Conservation (phyloP, 192 early-diverging fungal genomes). For the Gorgonomyces haynaldii region DNA sequence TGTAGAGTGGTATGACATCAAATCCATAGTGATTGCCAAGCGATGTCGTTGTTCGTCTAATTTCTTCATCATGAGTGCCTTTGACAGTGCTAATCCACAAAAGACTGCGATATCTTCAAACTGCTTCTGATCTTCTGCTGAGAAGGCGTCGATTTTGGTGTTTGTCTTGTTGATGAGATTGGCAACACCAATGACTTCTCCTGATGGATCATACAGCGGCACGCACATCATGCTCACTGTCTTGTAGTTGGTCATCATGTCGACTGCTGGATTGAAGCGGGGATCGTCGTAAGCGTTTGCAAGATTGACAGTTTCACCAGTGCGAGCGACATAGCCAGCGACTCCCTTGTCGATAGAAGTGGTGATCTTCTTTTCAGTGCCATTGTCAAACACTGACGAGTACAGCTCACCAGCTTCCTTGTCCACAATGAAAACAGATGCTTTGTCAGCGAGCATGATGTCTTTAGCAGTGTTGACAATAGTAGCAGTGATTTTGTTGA, state of each 20-base stretch:
- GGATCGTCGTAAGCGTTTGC: constrained; percentile 19
- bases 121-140: constrained; percentile 14
- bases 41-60: constrained; percentile 14
- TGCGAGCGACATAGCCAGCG: constrained; percentile 7
- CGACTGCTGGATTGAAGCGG: constrained; percentile 19
- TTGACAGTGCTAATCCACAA: constrained; percentile 29
- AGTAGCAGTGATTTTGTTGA: neutral
- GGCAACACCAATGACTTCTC: constrained; percentile 26
- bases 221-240: constrained; percentile 19
- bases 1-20: constrained; percentile 33
- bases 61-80: constrained; percentile 21
- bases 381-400: constrained; percentile 9
- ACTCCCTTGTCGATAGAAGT: constrained; percentile 5
- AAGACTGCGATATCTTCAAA: constrained; percentile 28
- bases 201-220: constrained; percentile 12
- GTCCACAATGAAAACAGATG: constrained; percentile 6
- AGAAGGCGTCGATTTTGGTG: constrained; percentile 12
- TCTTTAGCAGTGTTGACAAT: constrained; percentile 1
- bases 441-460: neutral
- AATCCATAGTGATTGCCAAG: constrained; percentile 25
- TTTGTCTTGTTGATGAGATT: constrained; percentile 31
- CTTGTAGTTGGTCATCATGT: constrained; percentile 14
- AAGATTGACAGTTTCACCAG: constrained; percentile 15
- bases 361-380: neutral
- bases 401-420: constrained; percentile 6